These are phyloP conservation scores for Penicillium paxilli DNA, from an alignment of 495 filamentous ascomycete genomes.

Conservation along the genomic window DNA sequence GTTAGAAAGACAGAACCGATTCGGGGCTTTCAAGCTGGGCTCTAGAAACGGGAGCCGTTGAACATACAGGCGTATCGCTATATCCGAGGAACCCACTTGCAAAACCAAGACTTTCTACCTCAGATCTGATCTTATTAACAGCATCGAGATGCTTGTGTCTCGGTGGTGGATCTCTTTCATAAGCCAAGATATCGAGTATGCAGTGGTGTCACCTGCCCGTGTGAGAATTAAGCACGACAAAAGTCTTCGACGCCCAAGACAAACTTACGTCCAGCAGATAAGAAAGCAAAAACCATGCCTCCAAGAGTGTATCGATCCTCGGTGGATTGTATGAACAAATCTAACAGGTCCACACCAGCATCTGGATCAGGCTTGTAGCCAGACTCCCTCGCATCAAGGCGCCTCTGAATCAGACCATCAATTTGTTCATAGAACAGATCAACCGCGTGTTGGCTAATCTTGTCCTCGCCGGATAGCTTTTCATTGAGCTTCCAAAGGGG, in stretches of 20 bases:
- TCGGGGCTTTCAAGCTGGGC: not conserved
- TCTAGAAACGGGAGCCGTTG: too few relatives aligned
- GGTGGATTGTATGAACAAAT: not conserved
- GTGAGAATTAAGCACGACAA: not conserved
- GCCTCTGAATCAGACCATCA: not conserved
- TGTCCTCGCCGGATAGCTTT: not conserved
- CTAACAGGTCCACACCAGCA: not conserved
- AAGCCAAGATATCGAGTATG: not conserved
- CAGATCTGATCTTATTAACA: not conserved
- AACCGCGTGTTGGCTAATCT: not conserved
- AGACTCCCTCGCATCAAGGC: not conserved
- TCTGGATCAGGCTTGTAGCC: not conserved
- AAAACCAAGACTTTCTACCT: not conserved
- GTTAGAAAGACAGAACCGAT: too few relatives aligned
- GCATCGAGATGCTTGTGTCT: not conserved
- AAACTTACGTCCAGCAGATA: not conserved
- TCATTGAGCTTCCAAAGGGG: not conserved
- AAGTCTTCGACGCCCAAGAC: not conserved
- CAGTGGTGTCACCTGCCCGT: not conserved
- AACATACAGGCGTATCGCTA: not conserved
- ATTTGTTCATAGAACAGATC: not conserved
- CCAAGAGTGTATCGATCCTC: not conserved
- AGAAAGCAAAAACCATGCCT: not conserved
- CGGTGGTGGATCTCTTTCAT: not conserved
- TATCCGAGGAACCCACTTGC: not conserved